A percentile compares a stretch with the other conserved stretches of the same genome.
These are phyloP conservation scores for Cladosporium halotolerans DNA, from an alignment of 2,329 filamentous ascomycete species.

Conservation along the genomic window DNA sequence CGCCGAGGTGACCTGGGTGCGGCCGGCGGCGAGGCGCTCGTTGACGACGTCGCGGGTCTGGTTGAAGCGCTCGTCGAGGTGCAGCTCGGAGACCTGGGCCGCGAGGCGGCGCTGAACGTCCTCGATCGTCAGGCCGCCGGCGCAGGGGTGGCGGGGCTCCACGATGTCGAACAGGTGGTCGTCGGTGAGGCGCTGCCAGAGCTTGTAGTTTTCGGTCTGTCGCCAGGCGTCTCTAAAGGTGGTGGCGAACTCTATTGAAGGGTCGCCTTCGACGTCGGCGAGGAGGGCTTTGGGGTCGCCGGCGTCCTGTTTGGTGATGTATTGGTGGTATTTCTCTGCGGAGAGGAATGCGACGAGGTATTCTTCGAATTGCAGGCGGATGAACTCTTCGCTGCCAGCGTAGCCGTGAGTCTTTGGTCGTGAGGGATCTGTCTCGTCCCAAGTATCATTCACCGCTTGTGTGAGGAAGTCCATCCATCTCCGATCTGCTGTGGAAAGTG, in stretches of 20 bases:
- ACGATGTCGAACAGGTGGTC: slow-evolving; percentile 90
- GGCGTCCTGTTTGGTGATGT: slow-evolving; percentile 36
- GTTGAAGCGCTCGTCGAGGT: slow-evolving; percentile 83
- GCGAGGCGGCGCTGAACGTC: slow-evolving; percentile 86
- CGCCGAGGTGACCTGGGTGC: slow-evolving; percentile 78
- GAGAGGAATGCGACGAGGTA: slow-evolving; percentile 87
- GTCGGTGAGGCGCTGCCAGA: slow-evolving; percentile 70
- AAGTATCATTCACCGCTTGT: slow-evolving; percentile 89
- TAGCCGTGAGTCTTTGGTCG: slow-evolving; percentile 94
- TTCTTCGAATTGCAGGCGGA: slow-evolving; percentile 92
- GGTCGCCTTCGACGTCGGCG: slow-evolving; percentile 68
- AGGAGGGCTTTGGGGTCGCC: slow-evolving; percentile 54
- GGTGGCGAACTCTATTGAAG: slow-evolving; percentile 71
- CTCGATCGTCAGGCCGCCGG: slow-evolving; percentile 85
- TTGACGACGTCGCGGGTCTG: slow-evolving; percentile 78
- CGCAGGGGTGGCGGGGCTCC: slow-evolving; percentile 87
- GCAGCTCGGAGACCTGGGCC: slow-evolving; percentile 87
- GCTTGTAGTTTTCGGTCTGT: slow-evolving; percentile 80
- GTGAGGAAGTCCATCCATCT: slow-evolving; percentile 96
- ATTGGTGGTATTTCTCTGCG: slow-evolving; percentile 75
- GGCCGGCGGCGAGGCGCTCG: slow-evolving; percentile 81
- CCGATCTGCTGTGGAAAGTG: slow-evolving; percentile 77
- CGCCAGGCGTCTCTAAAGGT: slow-evolving; percentile 88
- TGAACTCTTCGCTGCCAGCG: slow-evolving; percentile 93
- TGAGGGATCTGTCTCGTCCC: slow-evolving; percentile 85